These are phyloP conservation scores for Claviceps pusilla DNA, from an alignment of 2,329 filamentous ascomycete species.

Conservation along the genomic window DNA sequence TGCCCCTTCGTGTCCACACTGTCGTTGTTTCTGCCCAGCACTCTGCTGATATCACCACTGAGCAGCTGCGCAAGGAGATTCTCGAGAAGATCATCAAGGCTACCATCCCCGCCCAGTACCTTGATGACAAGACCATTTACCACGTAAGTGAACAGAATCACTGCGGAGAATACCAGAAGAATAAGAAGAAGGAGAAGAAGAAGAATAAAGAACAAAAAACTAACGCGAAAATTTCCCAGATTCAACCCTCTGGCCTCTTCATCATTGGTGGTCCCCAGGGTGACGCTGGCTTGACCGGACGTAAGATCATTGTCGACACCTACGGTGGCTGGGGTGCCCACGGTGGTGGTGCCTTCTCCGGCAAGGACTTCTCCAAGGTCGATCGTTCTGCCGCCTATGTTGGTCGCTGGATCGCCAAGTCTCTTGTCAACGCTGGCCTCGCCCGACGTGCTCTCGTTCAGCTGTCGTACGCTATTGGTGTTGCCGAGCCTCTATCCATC, in stretches of 20 bases:
- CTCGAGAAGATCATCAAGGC: slow-evolving; percentile 94
- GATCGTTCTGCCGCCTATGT: slow-evolving; percentile 97
- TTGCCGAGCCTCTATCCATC: slow-evolving; percentile 92
- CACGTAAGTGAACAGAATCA: slow-evolving; percentile 46
- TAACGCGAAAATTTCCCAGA: slow-evolving; percentile 23
- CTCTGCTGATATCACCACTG: slow-evolving; percentile 72
- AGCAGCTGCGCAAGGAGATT: slow-evolving; percentile 86
- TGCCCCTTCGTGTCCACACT: slow-evolving; percentile 86
- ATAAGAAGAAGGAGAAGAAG: too few relatives aligned
- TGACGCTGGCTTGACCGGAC: slow-evolving; percentile 94
- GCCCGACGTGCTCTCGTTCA: slow-evolving; percentile 89
- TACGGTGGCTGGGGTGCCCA: slow-evolving; percentile 99
- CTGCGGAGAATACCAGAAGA: not conserved
- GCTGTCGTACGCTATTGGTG: slow-evolving; percentile 98
- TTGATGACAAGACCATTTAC: slow-evolving; percentile 88
- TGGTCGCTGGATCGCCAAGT: slow-evolving; percentile 98
- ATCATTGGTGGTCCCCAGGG: slow-evolving; percentile 98
- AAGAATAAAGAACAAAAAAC: not conserved
- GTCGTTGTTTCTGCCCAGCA: slow-evolving; percentile 96
- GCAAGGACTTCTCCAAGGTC: slow-evolving; percentile 99
- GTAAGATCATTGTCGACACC: slow-evolving; percentile 99
- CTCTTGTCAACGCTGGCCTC: slow-evolving; percentile 74
- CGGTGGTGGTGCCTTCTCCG: slow-evolving; percentile 99
- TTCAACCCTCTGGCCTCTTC: slow-evolving; percentile 96
- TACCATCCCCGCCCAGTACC: slow-evolving; percentile 81